Conservation (phyloP, 2,329 filamentous ascomycete genomes). For the Alternaria sp. region DNA sequence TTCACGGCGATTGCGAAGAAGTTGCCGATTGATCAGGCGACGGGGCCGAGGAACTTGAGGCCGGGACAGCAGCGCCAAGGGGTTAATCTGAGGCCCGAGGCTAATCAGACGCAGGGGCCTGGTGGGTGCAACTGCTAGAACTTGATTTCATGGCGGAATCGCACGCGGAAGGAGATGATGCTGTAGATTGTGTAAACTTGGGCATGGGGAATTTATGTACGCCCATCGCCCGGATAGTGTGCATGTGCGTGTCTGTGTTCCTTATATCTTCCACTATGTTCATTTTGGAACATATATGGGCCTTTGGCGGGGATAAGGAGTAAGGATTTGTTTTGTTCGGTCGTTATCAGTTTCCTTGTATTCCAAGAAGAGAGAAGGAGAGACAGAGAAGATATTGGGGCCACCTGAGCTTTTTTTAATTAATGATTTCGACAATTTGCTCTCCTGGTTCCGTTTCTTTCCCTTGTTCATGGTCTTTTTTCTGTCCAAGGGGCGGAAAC, state of each 20-base stretch:
- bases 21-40: slow-evolving; percentile 89
- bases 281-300: slow-evolving; percentile 10
- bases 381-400: neutral
- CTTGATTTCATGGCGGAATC: too few species aligned
- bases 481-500: too few species aligned
- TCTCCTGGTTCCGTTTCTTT: neutral
- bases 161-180: too few species aligned
- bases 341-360: neutral
- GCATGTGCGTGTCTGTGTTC: neutral
- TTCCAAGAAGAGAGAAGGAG: neutral
- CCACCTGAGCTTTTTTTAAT: neutral
- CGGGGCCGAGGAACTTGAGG: slow-evolving; percentile 83
- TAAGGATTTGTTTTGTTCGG: neutral
- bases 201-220: too few species aligned
- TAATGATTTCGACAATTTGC: neutral
- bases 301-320: slow-evolving; percentile 1
- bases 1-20: slow-evolving; percentile 99
- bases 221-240: too few species aligned
- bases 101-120: slow-evolving; percentile 65
- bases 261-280: slow-evolving; percentile 5
- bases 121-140: slow-evolving; percentile 70
- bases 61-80: slow-evolving; percentile 65
- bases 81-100: slow-evolving; percentile 72
- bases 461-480: neutral
- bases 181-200: neutral